A percentile compares a stretch with the other conserved stretches of the same genome.
Conservation (phyloP, 2,329 filamentous ascomycete genomes). For the Colletotrichum sidae region DNA sequence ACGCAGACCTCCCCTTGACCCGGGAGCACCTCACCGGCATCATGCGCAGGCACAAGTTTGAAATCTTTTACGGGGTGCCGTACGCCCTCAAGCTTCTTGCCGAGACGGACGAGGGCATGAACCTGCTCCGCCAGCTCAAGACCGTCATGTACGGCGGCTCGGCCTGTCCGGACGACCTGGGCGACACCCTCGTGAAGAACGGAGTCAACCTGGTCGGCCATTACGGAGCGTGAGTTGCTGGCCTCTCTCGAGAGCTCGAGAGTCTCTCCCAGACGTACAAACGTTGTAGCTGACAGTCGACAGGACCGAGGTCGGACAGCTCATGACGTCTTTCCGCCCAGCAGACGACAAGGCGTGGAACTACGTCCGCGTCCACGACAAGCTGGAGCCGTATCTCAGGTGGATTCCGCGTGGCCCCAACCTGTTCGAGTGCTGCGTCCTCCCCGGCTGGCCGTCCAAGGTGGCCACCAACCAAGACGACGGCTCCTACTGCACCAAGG, state of each 20-base stretch:
- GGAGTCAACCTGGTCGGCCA: conserved; percentile 67
- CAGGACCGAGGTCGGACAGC: conserved; percentile 68
- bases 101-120: conserved; percentile 67
- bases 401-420: conserved; percentile 48
- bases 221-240: conserved; percentile 63
- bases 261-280: no score
- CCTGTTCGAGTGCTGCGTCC: conserved; percentile 51
- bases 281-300: background rate
- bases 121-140: conserved; percentile 57
- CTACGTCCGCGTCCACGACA: conserved; percentile 63
- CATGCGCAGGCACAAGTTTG: conserved; percentile 55
- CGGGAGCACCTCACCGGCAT: conserved; percentile 57
- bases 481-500: conserved; percentile 71
- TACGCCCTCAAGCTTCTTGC: conserved; percentile 73
- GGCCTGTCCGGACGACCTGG: conserved; percentile 69
- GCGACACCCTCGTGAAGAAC: conserved; percentile 61
- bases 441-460: conserved; percentile 53
- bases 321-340: conserved; percentile 70
- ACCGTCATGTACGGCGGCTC: conserved; percentile 69
- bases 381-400: conserved; percentile 50
- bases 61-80: conserved; percentile 71
- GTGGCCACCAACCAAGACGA: conserved; percentile 68
- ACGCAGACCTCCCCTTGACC: conserved; percentile 66
- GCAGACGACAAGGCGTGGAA: conserved; percentile 69
- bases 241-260: background rate